Conservation (phyloP, 2,329 filamentous ascomycete genomes). For the Penicillium sp. region DNA sequence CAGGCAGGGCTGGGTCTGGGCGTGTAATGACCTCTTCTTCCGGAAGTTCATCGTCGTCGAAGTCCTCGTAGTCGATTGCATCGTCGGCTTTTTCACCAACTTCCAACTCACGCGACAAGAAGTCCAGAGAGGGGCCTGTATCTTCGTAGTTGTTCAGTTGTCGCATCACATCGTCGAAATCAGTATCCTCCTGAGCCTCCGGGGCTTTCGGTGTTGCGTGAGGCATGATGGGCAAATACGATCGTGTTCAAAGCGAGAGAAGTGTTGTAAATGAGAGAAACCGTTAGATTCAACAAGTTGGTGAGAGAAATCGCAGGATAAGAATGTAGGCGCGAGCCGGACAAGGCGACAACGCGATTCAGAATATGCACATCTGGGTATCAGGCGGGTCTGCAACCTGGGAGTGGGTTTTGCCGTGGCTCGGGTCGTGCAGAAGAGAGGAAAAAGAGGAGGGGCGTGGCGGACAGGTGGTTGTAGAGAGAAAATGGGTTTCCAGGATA, state of each 20-base stretch:
- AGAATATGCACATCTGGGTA: constrained; percentile 8
- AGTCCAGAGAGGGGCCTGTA: constrained; percentile 36
- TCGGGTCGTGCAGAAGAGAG: neutral
- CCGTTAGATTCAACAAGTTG: neutral
- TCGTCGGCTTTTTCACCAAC: constrained; percentile 80
- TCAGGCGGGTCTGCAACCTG: neutral
- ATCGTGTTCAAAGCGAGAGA: neutral
- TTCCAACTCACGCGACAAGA: constrained; percentile 39
- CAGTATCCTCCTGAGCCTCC: constrained; percentile 35
- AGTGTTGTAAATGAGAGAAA: neutral
- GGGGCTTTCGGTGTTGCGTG: constrained; percentile 33
- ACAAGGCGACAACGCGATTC: constrained; percentile 6
- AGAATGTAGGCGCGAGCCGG: constrained; percentile 5
- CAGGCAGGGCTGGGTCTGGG: constrained; percentile 10
- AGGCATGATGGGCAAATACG: constrained; percentile 29
- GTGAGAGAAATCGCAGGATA: neutral
- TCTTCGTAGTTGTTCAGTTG: constrained; percentile 39
- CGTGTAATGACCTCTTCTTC: constrained; percentile 49
- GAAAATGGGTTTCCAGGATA: constrained; percentile 6
- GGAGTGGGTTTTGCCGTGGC: neutral
- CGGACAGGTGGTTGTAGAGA: constrained; percentile 1
- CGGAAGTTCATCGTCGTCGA: constrained; percentile 85
- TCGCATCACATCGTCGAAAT: constrained; percentile 42
- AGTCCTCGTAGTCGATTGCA: constrained; percentile 86
- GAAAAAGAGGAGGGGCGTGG: constrained; percentile 1